These are phyloP conservation scores for Loxodes magnus DNA, from an alignment of 73 alveolate species.

Conservation along the genomic window DNA sequence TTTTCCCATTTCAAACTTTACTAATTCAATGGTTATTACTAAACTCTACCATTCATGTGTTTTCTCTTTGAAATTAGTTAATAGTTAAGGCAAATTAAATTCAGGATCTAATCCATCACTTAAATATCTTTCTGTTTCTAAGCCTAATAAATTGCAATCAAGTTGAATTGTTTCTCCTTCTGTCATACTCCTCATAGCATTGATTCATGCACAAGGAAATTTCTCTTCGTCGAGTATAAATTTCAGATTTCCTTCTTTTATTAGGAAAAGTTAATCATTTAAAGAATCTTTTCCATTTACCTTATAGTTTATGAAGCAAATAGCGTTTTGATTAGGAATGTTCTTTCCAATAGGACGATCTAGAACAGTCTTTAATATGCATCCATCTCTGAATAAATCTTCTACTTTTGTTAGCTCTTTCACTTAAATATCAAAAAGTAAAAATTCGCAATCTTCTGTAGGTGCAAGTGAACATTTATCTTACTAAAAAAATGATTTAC, in stretches of 20 bases:
- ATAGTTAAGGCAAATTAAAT: not conserved
- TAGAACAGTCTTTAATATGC: not conserved
- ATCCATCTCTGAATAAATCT: slow-evolving; percentile 20
- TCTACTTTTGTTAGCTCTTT: slow-evolving; percentile 19
- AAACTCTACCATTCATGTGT: not conserved
- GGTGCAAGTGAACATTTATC: slow-evolving; percentile 7
- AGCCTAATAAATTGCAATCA: slow-evolving; percentile 8
- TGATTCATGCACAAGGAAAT: slow-evolving; percentile 5
- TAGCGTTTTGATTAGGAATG: slow-evolving; percentile 14
- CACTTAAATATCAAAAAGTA: slow-evolving; percentile 15
- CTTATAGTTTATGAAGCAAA: not conserved
- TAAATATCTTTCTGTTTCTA: not conserved
- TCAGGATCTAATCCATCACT: slow-evolving; percentile 6
- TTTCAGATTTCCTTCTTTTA: not conserved
- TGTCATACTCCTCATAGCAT: slow-evolving; percentile 4
- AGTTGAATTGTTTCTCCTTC: slow-evolving; percentile 8
- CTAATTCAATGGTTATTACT: not conserved
- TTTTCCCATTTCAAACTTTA: slow-evolving; percentile 5
- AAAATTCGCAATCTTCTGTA: not conserved
- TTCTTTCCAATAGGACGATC: slow-evolving; percentile 11
- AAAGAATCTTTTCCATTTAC: not conserved
- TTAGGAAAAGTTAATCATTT: not conserved
- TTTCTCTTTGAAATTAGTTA: not conserved
- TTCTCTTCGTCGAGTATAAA: slow-evolving; percentile 16
- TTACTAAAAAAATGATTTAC: slow-evolving; percentile 1